A percentile compares a stretch with the other conserved stretches of the same genome.
These are phyloP conservation scores for Eucalyptus grandis DNA, from an alignment of 345 rosid genomes.

Conservation along the genomic window DNA sequence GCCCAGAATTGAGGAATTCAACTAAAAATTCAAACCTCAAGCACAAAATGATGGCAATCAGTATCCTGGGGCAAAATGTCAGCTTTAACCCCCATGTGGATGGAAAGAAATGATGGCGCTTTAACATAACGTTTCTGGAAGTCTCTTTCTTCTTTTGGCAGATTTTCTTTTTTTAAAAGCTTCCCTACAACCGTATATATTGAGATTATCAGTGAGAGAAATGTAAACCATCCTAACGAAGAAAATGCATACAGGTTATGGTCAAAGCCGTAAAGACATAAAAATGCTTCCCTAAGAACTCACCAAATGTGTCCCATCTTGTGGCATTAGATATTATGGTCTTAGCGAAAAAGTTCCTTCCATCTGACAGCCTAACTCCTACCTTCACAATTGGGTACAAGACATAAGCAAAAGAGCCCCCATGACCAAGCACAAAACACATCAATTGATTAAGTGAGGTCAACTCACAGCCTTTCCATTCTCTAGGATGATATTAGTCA, in stretches of 20 bases:
- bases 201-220: background rate
- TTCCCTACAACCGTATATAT: slow-evolving; percentile 38
- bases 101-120: slow-evolving; percentile 98
- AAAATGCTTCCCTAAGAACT: slow-evolving; percentile 4
- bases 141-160: slow-evolving; percentile 84
- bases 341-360: slow-evolving; percentile 62
- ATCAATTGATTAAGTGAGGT: background rate
- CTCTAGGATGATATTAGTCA: slow-evolving; percentile 56
- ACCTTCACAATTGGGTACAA: slow-evolving; percentile 30
- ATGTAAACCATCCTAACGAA: background rate
- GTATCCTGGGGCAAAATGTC: slow-evolving; percentile 78
- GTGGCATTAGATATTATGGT: slow-evolving; percentile 92
- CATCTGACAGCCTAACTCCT: slow-evolving; percentile 83
- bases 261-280: background rate
- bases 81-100: slow-evolving; percentile 92
- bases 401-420: background rate
- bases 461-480: slow-evolving; percentile 76
- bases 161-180: slow-evolving; percentile 67
- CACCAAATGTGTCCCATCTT: slow-evolving; percentile 99
- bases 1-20: background rate
- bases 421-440: background rate
- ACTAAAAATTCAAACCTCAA: slow-evolving; percentile 39
- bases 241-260: background rate
- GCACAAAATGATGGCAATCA: slow-evolving; percentile 92
- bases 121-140: slow-evolving; percentile 81